phyloP scores from a whole-genome alignment of 257 asterid genomes.

The Gentiana macrophylla region DNA sequence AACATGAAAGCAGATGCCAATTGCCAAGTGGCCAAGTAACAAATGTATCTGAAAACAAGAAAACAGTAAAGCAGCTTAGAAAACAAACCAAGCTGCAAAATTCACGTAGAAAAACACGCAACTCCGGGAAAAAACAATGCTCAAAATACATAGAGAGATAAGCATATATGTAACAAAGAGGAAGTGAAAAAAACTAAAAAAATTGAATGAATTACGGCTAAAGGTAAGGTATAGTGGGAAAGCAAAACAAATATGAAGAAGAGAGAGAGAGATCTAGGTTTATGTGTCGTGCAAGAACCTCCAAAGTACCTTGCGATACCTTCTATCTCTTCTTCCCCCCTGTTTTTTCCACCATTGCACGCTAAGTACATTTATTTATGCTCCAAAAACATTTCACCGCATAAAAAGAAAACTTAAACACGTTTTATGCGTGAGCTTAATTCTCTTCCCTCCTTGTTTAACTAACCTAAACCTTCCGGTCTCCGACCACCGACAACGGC shows the following conservation, averaged over 20 bases:
- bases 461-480: too few relatives aligned
- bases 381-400: slow-evolving; percentile 2
- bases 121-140: slow-evolving; percentile 6
- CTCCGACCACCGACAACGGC: too few relatives aligned
- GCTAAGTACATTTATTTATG: slow-evolving; percentile 43
- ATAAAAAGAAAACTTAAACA: too few relatives aligned
- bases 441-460: not conserved
- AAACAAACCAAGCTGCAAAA: not conserved
- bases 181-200: slow-evolving; percentile 17
- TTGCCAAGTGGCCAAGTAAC: too few relatives aligned
- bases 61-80: slow-evolving; percentile 15
- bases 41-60: not conserved
- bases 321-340: slow-evolving; percentile 29
- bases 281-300: slow-evolving; percentile 93
- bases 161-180: slow-evolving; percentile 13
- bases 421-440: not conserved
- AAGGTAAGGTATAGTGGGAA: slow-evolving; percentile 49
- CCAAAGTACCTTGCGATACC: slow-evolving; percentile 30
- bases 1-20: not conserved
- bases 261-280: slow-evolving; percentile 59
- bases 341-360: slow-evolving; percentile 75
- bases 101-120: not conserved
- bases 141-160: slow-evolving; percentile 12
- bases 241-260: slow-evolving; percentile 32
- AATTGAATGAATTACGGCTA: slow-evolving; percentile 72